These are phyloP conservation scores for Echeveria elegans DNA, from an alignment of 164 flowering plant species.

Conservation along the genomic window DNA sequence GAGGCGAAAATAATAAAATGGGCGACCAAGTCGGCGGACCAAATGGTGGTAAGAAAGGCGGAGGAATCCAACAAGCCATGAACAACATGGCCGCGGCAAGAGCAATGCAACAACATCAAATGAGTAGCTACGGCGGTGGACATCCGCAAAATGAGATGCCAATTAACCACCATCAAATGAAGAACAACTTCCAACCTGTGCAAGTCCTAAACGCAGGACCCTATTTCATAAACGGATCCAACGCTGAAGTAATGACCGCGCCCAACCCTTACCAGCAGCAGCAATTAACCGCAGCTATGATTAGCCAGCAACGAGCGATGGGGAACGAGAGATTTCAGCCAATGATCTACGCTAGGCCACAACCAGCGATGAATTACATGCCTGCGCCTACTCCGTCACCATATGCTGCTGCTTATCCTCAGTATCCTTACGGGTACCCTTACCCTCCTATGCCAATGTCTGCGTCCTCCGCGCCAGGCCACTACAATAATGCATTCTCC, in stretches of 20 bases:
- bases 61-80: slow-evolving; percentile 6
- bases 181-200: slow-evolving; percentile 47
- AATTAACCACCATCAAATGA: slow-evolving; percentile 16
- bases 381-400: slow-evolving; percentile 17
- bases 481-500: slow-evolving; percentile 57
- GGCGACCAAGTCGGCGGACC: neutral
- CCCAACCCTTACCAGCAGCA: slow-evolving; percentile 59
- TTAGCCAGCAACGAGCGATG: slow-evolving; percentile 67
- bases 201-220: slow-evolving; percentile 77
- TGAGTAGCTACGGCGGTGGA: neutral
- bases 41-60: slow-evolving; percentile 2
- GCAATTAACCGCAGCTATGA: slow-evolving; percentile 48
- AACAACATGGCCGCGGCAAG: slow-evolving; percentile 2
- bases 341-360: slow-evolving; percentile 81
- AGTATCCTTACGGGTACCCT: slow-evolving; percentile 18
- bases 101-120: neutral
- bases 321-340: slow-evolving; percentile 73
- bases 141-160: neutral
- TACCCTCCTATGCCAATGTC: slow-evolving; percentile 17
- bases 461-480: slow-evolving; percentile 25
- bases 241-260: slow-evolving; percentile 32
- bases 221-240: too few relatives aligned
- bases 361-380: slow-evolving; percentile 62
- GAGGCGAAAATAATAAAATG: slow-evolving; percentile 9
- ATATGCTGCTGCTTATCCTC: slow-evolving; percentile 9